phyloP scores from a whole-genome alignment of 768 basidiomycete genomes.

The Pleurotus eryngii region DNA sequence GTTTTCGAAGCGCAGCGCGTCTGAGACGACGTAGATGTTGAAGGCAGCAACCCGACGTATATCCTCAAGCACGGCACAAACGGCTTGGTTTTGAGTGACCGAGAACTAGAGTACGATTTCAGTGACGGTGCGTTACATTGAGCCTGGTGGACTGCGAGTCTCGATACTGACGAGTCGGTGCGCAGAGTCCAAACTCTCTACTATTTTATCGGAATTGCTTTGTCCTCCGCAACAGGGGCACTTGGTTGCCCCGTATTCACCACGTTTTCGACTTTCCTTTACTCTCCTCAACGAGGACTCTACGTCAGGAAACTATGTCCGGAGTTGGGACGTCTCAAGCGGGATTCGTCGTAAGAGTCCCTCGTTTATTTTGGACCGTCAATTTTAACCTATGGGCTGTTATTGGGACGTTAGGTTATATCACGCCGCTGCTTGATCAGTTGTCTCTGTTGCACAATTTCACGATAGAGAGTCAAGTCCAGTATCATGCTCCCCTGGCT shows the following conservation, averaged over 20 bases:
- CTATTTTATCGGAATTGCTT: conserved; percentile 34
- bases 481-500: conserved; percentile 86
- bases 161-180: neutral
- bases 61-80: conserved; percentile 17
- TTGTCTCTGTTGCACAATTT: conserved; percentile 80
- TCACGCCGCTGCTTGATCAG: conserved; percentile 60
- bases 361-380: too few species aligned
- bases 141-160: neutral
- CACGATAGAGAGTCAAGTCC: conserved; percentile 91
- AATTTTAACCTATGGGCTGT: too few species aligned
- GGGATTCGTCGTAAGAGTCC: conserved; percentile 58
- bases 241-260: conserved; percentile 71
- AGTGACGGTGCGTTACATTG: conserved; percentile 2
- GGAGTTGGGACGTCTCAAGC: conserved; percentile 70
- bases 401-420: conserved; percentile 46
- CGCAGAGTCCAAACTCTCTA: conserved; percentile 21
- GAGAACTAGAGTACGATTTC: conserved; percentile 29
- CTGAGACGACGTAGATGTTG: too few species aligned
- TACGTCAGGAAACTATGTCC: conserved; percentile 52
- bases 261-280: conserved; percentile 85
- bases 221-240: conserved; percentile 35
- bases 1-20: too few species aligned
- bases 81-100: conserved; percentile 18
- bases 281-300: conserved; percentile 91
- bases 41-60: conserved; percentile 12